phyloP scores from a whole-genome alignment of 2,329 filamentous ascomycete genomes.

The Plectosphaerella cucumerina region DNA sequence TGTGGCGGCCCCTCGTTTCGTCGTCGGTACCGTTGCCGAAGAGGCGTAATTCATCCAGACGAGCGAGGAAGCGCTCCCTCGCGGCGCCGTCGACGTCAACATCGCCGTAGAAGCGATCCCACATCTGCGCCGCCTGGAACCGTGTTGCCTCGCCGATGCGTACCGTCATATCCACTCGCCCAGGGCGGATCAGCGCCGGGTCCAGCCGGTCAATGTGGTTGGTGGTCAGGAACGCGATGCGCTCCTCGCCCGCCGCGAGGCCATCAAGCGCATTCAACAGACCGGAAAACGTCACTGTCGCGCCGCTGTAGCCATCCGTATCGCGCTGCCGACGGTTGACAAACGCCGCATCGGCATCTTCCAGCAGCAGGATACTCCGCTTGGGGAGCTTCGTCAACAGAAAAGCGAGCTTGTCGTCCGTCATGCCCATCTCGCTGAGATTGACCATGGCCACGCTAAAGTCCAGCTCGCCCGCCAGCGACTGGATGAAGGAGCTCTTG shows the following conservation, averaged over 20 bases:
- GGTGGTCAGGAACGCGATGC: slow-evolving; percentile 89
- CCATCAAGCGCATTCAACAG: slow-evolving; percentile 83
- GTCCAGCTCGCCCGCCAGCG: slow-evolving; percentile 85
- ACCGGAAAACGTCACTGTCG: slow-evolving; percentile 91
- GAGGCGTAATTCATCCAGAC: slow-evolving; percentile 66
- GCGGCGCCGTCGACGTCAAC: slow-evolving; percentile 61
- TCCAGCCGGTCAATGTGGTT: slow-evolving; percentile 91
- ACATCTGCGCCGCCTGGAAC: slow-evolving; percentile 81
- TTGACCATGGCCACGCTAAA: slow-evolving; percentile 93
- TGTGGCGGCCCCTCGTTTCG: slow-evolving; percentile 44
- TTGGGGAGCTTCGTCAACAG: slow-evolving; percentile 81
- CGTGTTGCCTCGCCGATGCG: slow-evolving; percentile 83
- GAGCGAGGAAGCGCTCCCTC: slow-evolving; percentile 65
- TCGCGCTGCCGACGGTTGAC: slow-evolving; percentile 74
- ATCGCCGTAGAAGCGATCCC: slow-evolving; percentile 92
- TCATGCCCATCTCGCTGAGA: slow-evolving; percentile 82
- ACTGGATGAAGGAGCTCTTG: slow-evolving; percentile 95
- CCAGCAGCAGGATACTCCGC: slow-evolving; percentile 76
- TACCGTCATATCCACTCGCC: slow-evolving; percentile 89
- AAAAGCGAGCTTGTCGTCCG: slow-evolving; percentile 83
- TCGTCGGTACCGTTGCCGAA: slow-evolving; percentile 54
- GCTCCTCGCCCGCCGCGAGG: slow-evolving; percentile 89
- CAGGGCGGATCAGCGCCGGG: slow-evolving; percentile 83
- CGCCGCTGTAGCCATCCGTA: slow-evolving; percentile 77
- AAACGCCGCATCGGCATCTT: slow-evolving; percentile 91